Base-by-base conservation (phyloP, 306 rosid species). In the Cucurbita ficifolia region DNA sequence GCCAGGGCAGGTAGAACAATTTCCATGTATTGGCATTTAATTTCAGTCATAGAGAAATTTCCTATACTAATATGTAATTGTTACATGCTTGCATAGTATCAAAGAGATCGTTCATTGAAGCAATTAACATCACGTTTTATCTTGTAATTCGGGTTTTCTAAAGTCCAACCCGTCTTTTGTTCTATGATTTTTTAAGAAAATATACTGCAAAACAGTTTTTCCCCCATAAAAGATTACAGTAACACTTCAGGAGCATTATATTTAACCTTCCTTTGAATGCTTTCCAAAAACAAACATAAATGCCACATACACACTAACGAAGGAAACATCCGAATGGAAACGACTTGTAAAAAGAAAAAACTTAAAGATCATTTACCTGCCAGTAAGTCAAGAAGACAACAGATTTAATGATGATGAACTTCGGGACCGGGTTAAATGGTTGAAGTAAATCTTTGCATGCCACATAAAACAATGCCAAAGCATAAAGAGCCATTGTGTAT, bases 301-400 rank as follows among this genome's bases (percentile, higher is more conserved):
- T 4, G 21, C 7, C 39, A 18, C 39, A 69, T 49, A 48, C 57
- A 48, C 73, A 21, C 7, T 45, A 16, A 17, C 45, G 17, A 48
- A 49, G 29, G 59, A 24, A 70, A 50, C 12, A 19, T 29, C 6
- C 2, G 3, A 1, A 33, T 2, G 7, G 59, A 50, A 22, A 40
- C 45, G 17, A 50, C 35, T 24, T 29, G 24, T 7, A 5, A 69
- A 19, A 6, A 14, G 46, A 68, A 69, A 29, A 16, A 48, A 8
- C 24, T 5, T 14, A 52, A 70, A 74, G 43, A 17, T 42, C 52
- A 38, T 5, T 72, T 78, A 90, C 98, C 98, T 93, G 98, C 98
- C 98, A 93, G 84, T 93, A 93, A 76, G 98, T 93, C 91, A 90
- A 86, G 88, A 93, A 93, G 60, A 93, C 98, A 10, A 93, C 98